phyloP scores from a whole-genome alignment of 75 land plant species.

The Pinus tabuliformis region DNA sequence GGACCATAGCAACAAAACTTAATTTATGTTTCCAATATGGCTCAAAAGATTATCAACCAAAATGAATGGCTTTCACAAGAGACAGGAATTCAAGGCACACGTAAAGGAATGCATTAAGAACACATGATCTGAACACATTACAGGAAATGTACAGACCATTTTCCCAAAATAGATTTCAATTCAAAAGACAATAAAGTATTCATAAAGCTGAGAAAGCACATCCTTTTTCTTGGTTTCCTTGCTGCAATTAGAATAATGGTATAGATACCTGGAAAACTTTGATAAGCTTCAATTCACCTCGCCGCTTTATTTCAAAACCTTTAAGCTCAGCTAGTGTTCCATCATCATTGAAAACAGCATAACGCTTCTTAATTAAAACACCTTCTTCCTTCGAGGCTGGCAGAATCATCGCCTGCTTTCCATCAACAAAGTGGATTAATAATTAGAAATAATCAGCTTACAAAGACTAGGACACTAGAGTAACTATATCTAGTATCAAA shows the following conservation, averaged over 20 bases:
- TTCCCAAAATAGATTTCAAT: background rate
- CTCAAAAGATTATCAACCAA: background rate
- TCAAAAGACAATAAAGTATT: background rate
- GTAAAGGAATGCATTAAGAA: background rate
- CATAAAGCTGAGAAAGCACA: background rate
- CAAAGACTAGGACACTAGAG: background rate
- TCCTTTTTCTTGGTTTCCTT: background rate
- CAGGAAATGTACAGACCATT: background rate
- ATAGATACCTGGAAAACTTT: constrained; percentile 93
- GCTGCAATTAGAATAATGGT: background rate
- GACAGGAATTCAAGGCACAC: background rate
- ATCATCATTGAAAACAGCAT: constrained; percentile 99
- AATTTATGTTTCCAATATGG: background rate
- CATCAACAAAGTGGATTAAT: constrained; percentile 1
- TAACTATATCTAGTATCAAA: background rate
- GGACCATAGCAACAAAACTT: background rate
- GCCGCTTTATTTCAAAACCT: constrained; percentile 98
- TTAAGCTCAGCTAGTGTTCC: constrained; percentile 97
- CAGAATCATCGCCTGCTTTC: constrained; percentile 89
- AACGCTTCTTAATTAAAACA: constrained; percentile 94
- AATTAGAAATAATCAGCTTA: background rate
- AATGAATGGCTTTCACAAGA: background rate
- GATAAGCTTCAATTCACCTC: constrained; percentile 99
- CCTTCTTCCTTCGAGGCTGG: constrained; percentile 99
- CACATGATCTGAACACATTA: background rate